Conservation (phyloP, 108 stramenopile species). For the Schizochytrium sp. region DNA sequence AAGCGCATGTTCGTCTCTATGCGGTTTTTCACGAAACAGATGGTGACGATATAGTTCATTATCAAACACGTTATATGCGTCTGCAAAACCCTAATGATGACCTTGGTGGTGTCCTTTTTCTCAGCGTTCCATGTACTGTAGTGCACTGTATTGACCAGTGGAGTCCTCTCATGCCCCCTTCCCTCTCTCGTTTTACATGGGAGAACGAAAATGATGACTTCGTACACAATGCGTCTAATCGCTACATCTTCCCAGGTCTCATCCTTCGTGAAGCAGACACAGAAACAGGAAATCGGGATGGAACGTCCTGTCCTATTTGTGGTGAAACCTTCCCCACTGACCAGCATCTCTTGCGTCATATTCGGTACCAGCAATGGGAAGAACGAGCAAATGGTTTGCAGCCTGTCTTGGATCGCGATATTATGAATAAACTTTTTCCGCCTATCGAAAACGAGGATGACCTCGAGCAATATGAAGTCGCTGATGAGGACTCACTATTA, state of each 20-base stretch:
- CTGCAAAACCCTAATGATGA: constrained; percentile 68
- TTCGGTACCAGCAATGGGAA: constrained; percentile 58
- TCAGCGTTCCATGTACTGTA: constrained; percentile 63
- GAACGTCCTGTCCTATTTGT: constrained; percentile 37
- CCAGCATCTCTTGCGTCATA: constrained; percentile 50
- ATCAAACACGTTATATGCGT: constrained; percentile 66
- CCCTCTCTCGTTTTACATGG: constrained; percentile 12
- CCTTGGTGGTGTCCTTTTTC: constrained; percentile 63
- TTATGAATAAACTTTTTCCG: constrained; percentile 4
- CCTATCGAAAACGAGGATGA: neutral
- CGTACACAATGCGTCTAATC: constrained; percentile 27
- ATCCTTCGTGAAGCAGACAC: constrained; percentile 47
- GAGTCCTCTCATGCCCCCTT: constrained; percentile 66
- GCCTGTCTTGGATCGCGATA: constrained; percentile 17
- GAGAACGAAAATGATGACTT: constrained; percentile 40
- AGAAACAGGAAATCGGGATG: constrained; percentile 14
- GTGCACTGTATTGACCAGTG: constrained; percentile 64
- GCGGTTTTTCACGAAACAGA: constrained; percentile 67
- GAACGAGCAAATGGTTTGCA: constrained; percentile 6
- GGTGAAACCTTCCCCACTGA: constrained; percentile 52
- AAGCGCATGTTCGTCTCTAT: constrained; percentile 88
- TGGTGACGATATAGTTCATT: neutral
- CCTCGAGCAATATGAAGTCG: neutral
- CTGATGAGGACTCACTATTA: neutral
- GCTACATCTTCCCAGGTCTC: constrained; percentile 25